Percentiles rank a stretch among this genome's conserved stretches.
These are phyloP conservation scores for Linnemannia elongata DNA, from an alignment of 192 early-diverging fungal species.

Conservation along the genomic window DNA sequence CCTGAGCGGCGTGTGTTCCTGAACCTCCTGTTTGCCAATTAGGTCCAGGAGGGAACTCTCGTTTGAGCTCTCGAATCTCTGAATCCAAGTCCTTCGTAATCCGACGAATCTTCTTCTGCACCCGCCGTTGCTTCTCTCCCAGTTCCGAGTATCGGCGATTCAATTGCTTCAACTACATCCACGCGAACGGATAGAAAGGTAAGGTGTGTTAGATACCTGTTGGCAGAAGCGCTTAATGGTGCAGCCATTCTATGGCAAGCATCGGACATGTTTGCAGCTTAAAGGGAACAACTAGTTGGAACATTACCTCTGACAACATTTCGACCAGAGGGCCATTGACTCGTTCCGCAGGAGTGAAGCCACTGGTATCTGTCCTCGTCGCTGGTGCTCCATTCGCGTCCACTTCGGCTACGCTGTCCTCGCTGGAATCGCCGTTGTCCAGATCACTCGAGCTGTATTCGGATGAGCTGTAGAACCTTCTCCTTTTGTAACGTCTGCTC, in stretches of 20 bases:
- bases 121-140: neutral
- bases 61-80: neutral
- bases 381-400: conserved; percentile 7
- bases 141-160: neutral
- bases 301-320: conserved; percentile 19
- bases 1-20: neutral
- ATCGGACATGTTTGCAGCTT: neutral
- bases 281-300: neutral
- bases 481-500: neutral
- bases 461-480: conserved; percentile 9
- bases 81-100: neutral
- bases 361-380: neutral
- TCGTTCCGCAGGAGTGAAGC: neutral
- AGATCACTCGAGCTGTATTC: neutral
- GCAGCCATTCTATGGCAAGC: neutral
- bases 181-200: neutral
- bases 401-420: neutral
- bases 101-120: neutral
- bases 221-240: neutral
- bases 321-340: conserved; percentile 10
- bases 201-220: neutral
- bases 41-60: neutral
- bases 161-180: conserved; percentile 5
- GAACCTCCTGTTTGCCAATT: neutral
- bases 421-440: conserved; percentile 7